Percentiles rank a stretch among this genome's conserved stretches.
Evolutionary conservation across 495 filamentous ascomycete species (phyloP).

Genomic region (Thermochaetoides thermophila): DNA sequence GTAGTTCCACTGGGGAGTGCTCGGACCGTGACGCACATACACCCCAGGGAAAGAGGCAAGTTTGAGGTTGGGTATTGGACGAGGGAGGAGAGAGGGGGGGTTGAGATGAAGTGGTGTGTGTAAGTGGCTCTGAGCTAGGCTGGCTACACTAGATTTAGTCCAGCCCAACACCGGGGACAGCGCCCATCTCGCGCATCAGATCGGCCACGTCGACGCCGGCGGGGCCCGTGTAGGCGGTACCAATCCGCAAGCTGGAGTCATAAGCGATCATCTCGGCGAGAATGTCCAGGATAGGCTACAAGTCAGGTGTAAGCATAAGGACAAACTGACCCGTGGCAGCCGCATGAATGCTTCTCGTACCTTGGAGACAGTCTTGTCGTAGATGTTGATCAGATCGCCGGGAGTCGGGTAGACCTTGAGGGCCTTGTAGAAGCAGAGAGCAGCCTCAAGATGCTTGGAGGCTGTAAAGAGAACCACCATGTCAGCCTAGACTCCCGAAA

Average conservation of each 20-base stretch:
- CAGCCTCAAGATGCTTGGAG: constrained; percentile 62
- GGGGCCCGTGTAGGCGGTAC: constrained; percentile 29
- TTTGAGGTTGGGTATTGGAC: too few relatives aligned
- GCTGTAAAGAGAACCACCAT: constrained; percentile 29
- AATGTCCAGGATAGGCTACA: constrained; percentile 74
- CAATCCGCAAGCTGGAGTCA: constrained; percentile 57
- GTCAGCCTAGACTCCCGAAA: neutral
- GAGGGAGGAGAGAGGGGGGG: too few relatives aligned
- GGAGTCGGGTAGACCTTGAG: constrained; percentile 96
- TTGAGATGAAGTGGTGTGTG: neutral
- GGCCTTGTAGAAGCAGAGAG: constrained; percentile 91
- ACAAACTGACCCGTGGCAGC: neutral
- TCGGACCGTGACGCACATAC: too few relatives aligned
- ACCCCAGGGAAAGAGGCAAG: too few relatives aligned
- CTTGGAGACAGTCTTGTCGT: constrained; percentile 95
- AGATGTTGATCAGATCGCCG: constrained; percentile 82
- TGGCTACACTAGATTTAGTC: too few relatives aligned
- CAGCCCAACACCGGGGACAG: constrained; percentile 27
- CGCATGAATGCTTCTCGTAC: constrained; percentile 21
- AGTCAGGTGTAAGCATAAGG: neutral
- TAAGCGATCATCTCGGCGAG: constrained; percentile 96
- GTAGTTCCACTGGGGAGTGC: too few relatives aligned
- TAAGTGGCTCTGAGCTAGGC: too few relatives aligned
- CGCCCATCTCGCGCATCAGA: constrained; percentile 23
- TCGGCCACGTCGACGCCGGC: constrained; percentile 17